Evolutionary conservation across 108 stramenopile species (phyloP), one percentile per base, ranked within the genome.

Genomic region (Ochromonas danica): DNA sequence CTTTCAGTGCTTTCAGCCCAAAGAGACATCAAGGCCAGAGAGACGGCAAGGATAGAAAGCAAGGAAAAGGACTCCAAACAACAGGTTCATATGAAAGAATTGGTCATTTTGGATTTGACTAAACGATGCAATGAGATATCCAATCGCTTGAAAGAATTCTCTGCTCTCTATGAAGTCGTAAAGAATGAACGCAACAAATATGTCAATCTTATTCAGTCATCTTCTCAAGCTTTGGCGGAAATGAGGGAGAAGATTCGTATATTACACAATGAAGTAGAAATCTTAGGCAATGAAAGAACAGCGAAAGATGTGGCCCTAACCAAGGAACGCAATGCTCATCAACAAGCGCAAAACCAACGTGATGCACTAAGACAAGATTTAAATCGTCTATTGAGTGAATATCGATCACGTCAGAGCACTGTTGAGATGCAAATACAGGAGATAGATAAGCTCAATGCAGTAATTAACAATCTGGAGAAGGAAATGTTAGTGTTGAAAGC

Each of bases 201-300:
- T 71, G 89, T 88, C 36, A 89, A 88, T 67, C 62, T 88, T 33
- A 89, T 90, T 43, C 89, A 88, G 78, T 71, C 85, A 1, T 57
- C 61, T 39, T 35, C 82, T 45, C 89, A 90, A 79, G 89, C 90
- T 0, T 80, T 89, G 0, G 90, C 89, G 10, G 89, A 90, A 78
- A 89, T 88, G 90, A 84, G 85, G 43, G 90, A 89, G 82, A 89
- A 89, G 77, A 87, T 89, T 61, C 88, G 87, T 77, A 88, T 90
- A 2, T 82, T 90, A 27, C 84, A 82, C 40, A 85, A 83, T 51
- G 89, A 90, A 61, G 79, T 79, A 61, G 88, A 89, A 40, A 90
- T 90, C 38, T 83, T 90, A n/a, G 80, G 86, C 30, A 89, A 89
- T 65, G 90, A 90, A 67, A 63, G 84, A 35, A 62, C 72, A 0